Evolutionary conservation across 2,329 filamentous ascomycete species (phyloP), one percentile per base, ranked within the genome.

Genomic region (Paecilomyces variotii): DNA sequence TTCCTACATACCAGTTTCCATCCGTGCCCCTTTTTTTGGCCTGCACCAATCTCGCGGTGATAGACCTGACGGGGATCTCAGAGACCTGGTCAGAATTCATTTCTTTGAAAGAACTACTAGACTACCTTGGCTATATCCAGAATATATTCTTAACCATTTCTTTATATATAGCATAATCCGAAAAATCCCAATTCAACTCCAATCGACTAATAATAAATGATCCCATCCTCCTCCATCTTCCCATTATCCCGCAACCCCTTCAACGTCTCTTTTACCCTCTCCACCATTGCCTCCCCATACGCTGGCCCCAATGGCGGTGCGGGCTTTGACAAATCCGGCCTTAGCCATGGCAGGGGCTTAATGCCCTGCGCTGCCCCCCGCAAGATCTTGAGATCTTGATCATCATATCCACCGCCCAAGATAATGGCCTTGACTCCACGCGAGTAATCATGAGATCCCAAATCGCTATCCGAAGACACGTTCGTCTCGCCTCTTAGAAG

Each of bases 371-470:
- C 39, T 19, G 65, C 63, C 53, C 58, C 49, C 55, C 61, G 62
- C 59, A 68, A 60, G 4, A 55, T 45, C 35, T 61, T 55, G 12
- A 50, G 32, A 1, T 7, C 62, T 2, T 57, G 57, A 30, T 67
- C 65, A 14, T 67, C 59, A 57, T 62, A 68, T 1, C 60, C 66
- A 2, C 35, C 66, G 6, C 67, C 65, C 6, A 67, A 27, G 28
- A 68, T 60, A 0, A 69, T 51, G 4, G 66, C 63, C 12, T 59
- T 26, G 0, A 62, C 61, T 2, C 58, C 30, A 26, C 54, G 51
- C 3, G 62, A 62, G 57, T 69, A 67, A 24, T 67, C 60, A 24
- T 62, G 64, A 30, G 58, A 62, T 7, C 66, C 66, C 26, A 68
- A 54, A 6, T 53, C 54, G 3, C 61, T 62, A 49, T 65, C 57